phyloP scores from a whole-genome alignment of 768 basidiomycete genomes.

The Pleurotus sapidus region DNA sequence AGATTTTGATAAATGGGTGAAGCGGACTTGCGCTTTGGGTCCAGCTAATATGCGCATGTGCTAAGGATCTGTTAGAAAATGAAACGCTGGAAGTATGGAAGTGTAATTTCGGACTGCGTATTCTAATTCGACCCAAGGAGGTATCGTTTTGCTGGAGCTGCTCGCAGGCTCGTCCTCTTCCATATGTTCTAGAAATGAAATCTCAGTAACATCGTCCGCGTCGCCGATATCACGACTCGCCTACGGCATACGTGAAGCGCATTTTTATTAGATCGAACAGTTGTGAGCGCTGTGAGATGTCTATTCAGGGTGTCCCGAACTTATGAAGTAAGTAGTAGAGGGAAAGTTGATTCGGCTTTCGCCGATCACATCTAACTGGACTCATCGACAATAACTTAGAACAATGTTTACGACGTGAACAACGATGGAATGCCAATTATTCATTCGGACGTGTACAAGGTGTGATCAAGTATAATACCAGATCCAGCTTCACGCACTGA shows the following conservation, averaged over 20 bases:
- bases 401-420: too few relatives aligned
- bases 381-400: too few relatives aligned
- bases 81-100: too few relatives aligned
- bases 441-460: not conserved
- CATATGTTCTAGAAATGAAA: conserved; percentile 73
- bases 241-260: not conserved
- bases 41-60: conserved; percentile 87
- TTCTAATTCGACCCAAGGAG: conserved; percentile 92
- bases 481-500: not conserved
- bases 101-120: conserved; percentile 54
- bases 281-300: too few relatives aligned
- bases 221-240: not conserved
- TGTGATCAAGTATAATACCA: not conserved
- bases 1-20: conserved; percentile 81
- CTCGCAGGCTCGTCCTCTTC: conserved; percentile 74
- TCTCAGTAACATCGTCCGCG: conserved; percentile 7
- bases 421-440: not conserved
- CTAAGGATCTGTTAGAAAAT: conserved; percentile 27
- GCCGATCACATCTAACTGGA: too few relatives aligned
- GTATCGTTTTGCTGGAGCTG: conserved; percentile 61
- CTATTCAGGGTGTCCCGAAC: too few relatives aligned
- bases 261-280: not conserved
- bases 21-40: conserved; percentile 60
- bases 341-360: too few relatives aligned
- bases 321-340: too few relatives aligned